Evolutionary conservation across 805 yeast genomes (phyloP).

Genomic region (Naumovozyma castellii): DNA sequence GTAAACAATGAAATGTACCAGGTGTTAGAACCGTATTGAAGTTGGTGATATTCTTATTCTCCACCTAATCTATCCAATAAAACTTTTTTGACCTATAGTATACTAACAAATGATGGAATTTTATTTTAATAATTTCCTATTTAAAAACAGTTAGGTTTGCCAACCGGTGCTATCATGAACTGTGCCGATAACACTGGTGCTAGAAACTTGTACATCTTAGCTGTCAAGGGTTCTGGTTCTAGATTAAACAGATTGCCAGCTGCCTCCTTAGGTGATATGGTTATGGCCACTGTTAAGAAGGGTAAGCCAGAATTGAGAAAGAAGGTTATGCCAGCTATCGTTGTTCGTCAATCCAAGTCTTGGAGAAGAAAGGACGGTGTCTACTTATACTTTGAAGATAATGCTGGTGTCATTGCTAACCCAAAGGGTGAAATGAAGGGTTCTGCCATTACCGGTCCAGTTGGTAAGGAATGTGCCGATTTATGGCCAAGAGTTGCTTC

Average conservation of each 20-base stretch:
- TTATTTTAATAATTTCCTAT: not conserved
- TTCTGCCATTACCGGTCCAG: constrained; percentile 99
- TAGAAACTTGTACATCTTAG: constrained; percentile 95
- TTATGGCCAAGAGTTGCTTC: constrained; percentile 99
- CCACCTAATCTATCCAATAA: too few relatives aligned
- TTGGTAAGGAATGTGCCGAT: constrained; percentile 99
- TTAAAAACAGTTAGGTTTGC: constrained; percentile 80
- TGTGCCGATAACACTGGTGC: constrained; percentile 99
- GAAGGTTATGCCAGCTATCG: constrained; percentile 99
- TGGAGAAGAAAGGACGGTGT: constrained; percentile 99
- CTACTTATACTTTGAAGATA: constrained; percentile 98
- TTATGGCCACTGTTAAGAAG: constrained; percentile 98
- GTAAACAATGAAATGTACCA: too few relatives aligned
- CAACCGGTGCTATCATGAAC: constrained; percentile 99
- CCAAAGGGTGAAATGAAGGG: constrained; percentile 99
- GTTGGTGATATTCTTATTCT: not conserved
- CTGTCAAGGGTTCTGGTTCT: constrained; percentile 99
- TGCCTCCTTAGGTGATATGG: constrained; percentile 99
- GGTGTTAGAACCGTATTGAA: too few relatives aligned
- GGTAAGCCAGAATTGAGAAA: constrained; percentile 99
- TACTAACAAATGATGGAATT: not conserved
- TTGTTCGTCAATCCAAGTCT: constrained; percentile 97
- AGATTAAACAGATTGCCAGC: constrained; percentile 99
- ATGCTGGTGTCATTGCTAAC: constrained; percentile 99
- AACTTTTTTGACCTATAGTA: too few relatives aligned